Conservation (phyloP, 2,329 filamentous ascomycete species). For the Thyridium curvatum region DNA sequence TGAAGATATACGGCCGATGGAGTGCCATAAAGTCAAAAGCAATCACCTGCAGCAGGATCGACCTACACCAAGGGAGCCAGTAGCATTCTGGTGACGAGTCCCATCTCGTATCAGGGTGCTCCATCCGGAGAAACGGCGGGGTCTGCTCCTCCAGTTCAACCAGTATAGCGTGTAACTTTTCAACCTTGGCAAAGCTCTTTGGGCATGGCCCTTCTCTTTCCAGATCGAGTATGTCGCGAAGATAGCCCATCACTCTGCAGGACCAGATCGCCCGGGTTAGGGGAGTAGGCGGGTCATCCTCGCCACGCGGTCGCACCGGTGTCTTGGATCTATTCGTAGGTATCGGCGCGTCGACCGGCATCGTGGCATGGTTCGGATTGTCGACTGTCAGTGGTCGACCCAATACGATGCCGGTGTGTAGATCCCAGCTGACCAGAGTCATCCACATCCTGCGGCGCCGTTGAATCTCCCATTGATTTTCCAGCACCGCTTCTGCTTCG, state of each 20-base stretch:
- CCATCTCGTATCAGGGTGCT: slow-evolving; percentile 51
- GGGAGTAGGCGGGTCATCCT: slow-evolving; percentile 49
- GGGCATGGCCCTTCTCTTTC: slow-evolving; percentile 50
- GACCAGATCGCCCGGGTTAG: slow-evolving; percentile 47
- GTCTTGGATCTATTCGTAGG: slow-evolving; percentile 38
- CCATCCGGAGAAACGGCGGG: slow-evolving; percentile 46
- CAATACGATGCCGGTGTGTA: slow-evolving; percentile 46
- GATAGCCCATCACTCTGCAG: slow-evolving; percentile 36
- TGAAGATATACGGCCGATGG: slow-evolving; percentile 58
- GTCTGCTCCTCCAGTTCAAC: slow-evolving; percentile 38
- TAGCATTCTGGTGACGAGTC: slow-evolving; percentile 45
- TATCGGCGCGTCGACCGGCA: slow-evolving; percentile 47
- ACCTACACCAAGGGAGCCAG: slow-evolving; percentile 44
- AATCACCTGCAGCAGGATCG: slow-evolving; percentile 39
- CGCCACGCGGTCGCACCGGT: slow-evolving; percentile 39
- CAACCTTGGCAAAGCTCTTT: slow-evolving; percentile 46
- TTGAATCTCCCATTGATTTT: slow-evolving; percentile 54
- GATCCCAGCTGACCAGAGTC: slow-evolving; percentile 46
- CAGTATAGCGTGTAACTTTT: slow-evolving; percentile 45
- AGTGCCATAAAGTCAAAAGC: slow-evolving; percentile 53
- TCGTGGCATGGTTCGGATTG: slow-evolving; percentile 36
- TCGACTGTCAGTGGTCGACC: slow-evolving; percentile 52
- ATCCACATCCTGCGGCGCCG: slow-evolving; percentile 50
- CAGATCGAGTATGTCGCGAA: slow-evolving; percentile 48
- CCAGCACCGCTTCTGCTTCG: slow-evolving; percentile 40